Evolutionary conservation across 371 early-diverging fungal genomes (phyloP).

Genomic region (Saksenaea vasiformis): DNA sequence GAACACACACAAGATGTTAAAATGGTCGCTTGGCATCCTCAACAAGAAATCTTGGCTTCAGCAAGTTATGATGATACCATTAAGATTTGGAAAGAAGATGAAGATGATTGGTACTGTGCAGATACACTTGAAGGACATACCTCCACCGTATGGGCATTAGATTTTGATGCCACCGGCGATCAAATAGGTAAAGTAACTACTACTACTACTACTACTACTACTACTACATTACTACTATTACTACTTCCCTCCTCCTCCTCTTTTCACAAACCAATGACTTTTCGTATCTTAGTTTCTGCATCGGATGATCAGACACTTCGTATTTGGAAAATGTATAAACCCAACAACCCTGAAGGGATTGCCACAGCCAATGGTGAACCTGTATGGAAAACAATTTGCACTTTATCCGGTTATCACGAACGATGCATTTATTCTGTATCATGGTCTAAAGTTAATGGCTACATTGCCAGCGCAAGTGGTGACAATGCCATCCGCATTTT

Average conservation of each 20-base stretch:
- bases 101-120: constrained; percentile 94
- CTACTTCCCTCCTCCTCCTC: not conserved
- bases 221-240: too few relatives aligned
- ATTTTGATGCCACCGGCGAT: constrained; percentile 82
- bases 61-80: constrained; percentile 96
- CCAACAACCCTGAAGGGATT: constrained; percentile 49
- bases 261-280: not conserved
- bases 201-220: too few relatives aligned
- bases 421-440: constrained; percentile 92
- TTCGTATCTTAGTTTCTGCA: constrained; percentile 67
- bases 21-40: constrained; percentile 91
- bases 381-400: constrained; percentile 69
- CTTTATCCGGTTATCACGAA: constrained; percentile 68
- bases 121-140: constrained; percentile 83
- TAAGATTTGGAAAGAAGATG: constrained; percentile 88
- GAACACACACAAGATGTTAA: constrained; percentile 98
- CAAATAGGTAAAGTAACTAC: constrained; percentile 61
- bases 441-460: constrained; percentile 76
- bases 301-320: constrained; percentile 87
- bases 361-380: constrained; percentile 55
- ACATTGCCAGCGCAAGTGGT: constrained; percentile 81
- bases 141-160: constrained; percentile 94
- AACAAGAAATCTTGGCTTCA: constrained; percentile 83
- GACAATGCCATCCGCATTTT: constrained; percentile 82
- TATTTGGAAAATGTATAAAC: constrained; percentile 73